Evolutionary conservation across 257 asterid genomes (phyloP), one percentile per base, ranked within the genome.

Genomic region (Fraxinus excelsior): DNA sequence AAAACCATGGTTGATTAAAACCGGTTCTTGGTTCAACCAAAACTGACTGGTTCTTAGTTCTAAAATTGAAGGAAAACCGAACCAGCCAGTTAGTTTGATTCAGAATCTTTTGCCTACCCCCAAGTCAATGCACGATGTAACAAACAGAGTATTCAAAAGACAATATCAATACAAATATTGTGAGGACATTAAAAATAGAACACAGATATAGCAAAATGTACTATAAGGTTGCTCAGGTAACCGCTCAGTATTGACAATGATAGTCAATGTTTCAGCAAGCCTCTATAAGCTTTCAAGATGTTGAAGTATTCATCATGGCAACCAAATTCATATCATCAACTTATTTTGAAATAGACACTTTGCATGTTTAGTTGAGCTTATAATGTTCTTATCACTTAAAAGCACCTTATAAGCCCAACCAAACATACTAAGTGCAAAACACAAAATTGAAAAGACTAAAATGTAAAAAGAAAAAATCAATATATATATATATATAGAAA

Each of bases 271-370:
- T 62, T 62, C 68, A 62, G 8, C 34, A 62, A 62, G 35, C 68
- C 34, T 25, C 26, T 5, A n/a, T 53, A 62, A 62, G 68, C 68
- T 62, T 62, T 62, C 82, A 44, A 77, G 66, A 25, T 14, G 67
- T 56, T 80, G 85, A 81, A 18, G 68, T 74, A 79, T 70, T 81
- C 90, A 78, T 86, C 90, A 86, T 35, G 72, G 90, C 87, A 86
- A 86, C 88, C 82, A 35, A 81, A 68, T 35, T 65, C 31, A 58
- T 58, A 19, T 25, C 16, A 77, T 25, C 76, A 49, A 25, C 77
- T 62, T 62, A 62, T 25, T 60, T 23, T 34, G 0, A 7, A 25
- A 23, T 3, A 62, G 3, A 11, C 68, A 10, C 35, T 11, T 19
- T 9, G 13, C 26, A 58, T 21, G 28, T 8, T n/a, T 19, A n/a